These are phyloP conservation scores for Alternaria sp. DNA, from an alignment of 2,329 filamentous ascomycete genomes.

Conservation along the genomic window DNA sequence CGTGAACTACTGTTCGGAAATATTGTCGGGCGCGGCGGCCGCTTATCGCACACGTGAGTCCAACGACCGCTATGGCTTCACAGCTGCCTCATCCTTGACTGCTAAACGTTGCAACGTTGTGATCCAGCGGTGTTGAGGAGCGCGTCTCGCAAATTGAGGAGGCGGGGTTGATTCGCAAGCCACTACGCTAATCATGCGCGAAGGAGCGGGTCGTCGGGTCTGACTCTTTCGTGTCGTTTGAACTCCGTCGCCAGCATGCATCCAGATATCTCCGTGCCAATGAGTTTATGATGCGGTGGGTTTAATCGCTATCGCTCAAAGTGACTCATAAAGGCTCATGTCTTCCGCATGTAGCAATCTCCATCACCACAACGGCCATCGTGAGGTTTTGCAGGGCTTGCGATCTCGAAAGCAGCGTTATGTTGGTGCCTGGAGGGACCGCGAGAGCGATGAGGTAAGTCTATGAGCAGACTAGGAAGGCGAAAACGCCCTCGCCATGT, in stretches of 20 bases:
- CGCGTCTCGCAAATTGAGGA: neutral
- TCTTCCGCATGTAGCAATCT: neutral
- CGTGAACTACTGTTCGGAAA: neutral
- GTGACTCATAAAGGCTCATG: neutral
- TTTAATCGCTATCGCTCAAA: neutral
- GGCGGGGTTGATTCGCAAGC: neutral
- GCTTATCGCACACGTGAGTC: neutral
- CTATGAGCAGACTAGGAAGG: neutral
- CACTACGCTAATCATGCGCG: slow-evolving; percentile 1
- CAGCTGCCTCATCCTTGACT: neutral
- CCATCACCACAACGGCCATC: neutral
- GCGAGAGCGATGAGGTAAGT: neutral
- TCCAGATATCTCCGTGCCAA: neutral
- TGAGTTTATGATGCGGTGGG: neutral
- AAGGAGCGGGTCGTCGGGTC: neutral
- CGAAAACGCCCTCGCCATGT: neutral
- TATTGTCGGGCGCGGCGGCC: neutral
- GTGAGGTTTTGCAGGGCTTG: neutral
- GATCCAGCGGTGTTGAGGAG: neutral
- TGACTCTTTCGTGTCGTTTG: neutral
- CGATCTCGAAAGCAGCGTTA: neutral
- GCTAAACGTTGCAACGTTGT: neutral
- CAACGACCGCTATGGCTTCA: neutral
- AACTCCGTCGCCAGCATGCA: neutral
- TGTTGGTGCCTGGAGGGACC: neutral